Percentiles rank a stretch among this genome's conserved stretches.
These are phyloP conservation scores for Fennellomyces sp. DNA, from an alignment of 371 early-diverging fungal genomes.

Conservation along the genomic window DNA sequence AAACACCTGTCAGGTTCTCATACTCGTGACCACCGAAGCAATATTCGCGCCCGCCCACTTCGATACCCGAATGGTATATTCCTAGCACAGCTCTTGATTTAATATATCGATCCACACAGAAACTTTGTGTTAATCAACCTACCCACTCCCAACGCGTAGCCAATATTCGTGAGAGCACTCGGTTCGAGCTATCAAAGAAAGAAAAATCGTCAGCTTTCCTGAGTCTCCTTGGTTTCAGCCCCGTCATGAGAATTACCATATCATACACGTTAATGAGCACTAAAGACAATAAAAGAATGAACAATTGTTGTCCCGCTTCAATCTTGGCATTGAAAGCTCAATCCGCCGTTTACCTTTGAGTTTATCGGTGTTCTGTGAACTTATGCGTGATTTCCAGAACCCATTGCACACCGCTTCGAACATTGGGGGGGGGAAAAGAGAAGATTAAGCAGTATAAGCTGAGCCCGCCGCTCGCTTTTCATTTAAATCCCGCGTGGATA, in stretches of 20 bases:
- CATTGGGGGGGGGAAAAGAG: not conserved
- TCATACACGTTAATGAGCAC: slow-evolving; percentile 65
- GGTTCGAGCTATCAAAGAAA: slow-evolving; percentile 47
- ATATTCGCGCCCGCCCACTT: slow-evolving; percentile 63
- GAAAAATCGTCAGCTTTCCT: not conserved
- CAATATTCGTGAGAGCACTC: slow-evolving; percentile 55
- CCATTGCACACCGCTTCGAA: slow-evolving; percentile 15
- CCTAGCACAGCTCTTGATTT: slow-evolving; percentile 30
- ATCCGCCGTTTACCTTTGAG: not conserved
- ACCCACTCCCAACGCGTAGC: slow-evolving; percentile 64
- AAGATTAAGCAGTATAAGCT: not conserved
- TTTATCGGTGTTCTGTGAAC: slow-evolving; percentile 11
- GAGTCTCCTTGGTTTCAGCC: not conserved
- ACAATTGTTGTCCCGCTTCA: too few relatives aligned
- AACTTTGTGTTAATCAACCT: slow-evolving; percentile 22
- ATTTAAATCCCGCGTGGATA: not conserved
- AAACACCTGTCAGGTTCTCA: slow-evolving; percentile 63
- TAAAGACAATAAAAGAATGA: slow-evolving; percentile 3
- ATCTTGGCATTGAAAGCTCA: too few relatives aligned
- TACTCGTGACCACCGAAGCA: slow-evolving; percentile 70
- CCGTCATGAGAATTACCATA: too few relatives aligned
- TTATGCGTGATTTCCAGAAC: slow-evolving; percentile 13
- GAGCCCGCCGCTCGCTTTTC: not conserved
- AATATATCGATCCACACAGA: not conserved
- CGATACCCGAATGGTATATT: slow-evolving; percentile 69